Percentiles rank a stretch among this genome's conserved stretches.
phyloP scores from a whole-genome alignment of 306 rosid species.

The Quercus suber region DNA sequence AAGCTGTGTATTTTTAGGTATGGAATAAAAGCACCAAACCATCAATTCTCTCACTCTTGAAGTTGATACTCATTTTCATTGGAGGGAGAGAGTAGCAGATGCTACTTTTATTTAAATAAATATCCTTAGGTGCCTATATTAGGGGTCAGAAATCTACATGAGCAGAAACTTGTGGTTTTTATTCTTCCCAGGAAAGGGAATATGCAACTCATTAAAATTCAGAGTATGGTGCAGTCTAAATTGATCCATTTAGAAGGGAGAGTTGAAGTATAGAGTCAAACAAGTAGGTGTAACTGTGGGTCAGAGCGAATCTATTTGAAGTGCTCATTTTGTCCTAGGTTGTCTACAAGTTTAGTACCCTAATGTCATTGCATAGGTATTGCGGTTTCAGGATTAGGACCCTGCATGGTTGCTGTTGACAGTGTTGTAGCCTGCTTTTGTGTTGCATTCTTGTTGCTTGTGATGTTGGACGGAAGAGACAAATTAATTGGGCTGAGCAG shows the following conservation, averaged over 20 bases:
- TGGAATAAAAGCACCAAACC: neutral
- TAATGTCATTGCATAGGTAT: neutral
- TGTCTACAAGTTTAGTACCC: neutral
- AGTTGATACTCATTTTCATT: neutral
- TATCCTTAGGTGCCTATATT: neutral
- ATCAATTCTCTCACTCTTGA: neutral
- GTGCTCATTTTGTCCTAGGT: neutral
- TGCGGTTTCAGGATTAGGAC: neutral
- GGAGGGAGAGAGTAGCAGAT: neutral
- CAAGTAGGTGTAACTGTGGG: no score
- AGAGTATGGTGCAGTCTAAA: neutral
- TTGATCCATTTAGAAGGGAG: neutral
- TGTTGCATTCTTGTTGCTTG: neutral
- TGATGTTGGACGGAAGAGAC: neutral
- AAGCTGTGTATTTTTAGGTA: neutral
- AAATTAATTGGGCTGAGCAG: neutral
- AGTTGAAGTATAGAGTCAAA: no score
- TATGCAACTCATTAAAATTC: neutral
- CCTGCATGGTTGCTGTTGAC: neutral
- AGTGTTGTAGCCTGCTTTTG: neutral
- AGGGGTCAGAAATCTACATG: neutral
- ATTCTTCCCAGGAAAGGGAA: neutral
- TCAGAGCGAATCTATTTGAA: no score
- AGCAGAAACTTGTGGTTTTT: neutral
- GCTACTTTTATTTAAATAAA: neutral